phyloP scores from a whole-genome alignment of 352 stramenopile genomes.

The Phytopythium boreale region DNA sequence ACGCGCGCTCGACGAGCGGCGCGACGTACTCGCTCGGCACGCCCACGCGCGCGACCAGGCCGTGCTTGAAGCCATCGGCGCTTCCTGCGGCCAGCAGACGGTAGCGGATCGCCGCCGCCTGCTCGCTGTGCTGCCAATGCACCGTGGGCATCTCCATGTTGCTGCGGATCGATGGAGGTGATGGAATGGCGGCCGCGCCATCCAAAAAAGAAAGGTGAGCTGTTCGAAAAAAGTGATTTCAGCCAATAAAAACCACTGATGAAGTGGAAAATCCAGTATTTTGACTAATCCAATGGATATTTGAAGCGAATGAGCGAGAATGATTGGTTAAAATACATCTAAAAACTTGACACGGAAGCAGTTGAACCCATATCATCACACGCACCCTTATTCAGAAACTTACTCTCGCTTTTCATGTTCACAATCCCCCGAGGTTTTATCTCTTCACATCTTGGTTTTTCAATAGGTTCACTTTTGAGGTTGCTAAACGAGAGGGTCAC shows the following conservation, averaged over 20 bases:
- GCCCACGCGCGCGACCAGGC: conserved; percentile 30
- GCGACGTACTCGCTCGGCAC: conserved; percentile 42
- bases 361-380: conserved; percentile 10
- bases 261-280: not conserved
- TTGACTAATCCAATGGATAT: not conserved
- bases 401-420: not conserved
- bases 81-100: conserved; percentile 26
- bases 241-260: not conserved
- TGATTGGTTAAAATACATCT: not conserved
- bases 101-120: conserved; percentile 33
- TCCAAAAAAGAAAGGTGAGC: not conserved
- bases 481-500: not conserved
- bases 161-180: conserved; percentile 6
- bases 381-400: not conserved
- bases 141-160: conserved; percentile 10
- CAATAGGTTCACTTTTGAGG: not conserved
- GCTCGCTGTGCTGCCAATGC: conserved; percentile 40
- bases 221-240: not conserved
- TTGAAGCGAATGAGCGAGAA: not conserved
- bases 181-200: not conserved
- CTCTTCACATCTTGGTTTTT: not conserved
- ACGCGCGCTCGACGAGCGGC: conserved; percentile 40
- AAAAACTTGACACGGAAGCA: not conserved
- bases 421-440: not conserved
- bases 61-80: conserved; percentile 22